Conservation (phyloP, 768 basidiomycete genomes). For the Exsudoporus frostii region DNA sequence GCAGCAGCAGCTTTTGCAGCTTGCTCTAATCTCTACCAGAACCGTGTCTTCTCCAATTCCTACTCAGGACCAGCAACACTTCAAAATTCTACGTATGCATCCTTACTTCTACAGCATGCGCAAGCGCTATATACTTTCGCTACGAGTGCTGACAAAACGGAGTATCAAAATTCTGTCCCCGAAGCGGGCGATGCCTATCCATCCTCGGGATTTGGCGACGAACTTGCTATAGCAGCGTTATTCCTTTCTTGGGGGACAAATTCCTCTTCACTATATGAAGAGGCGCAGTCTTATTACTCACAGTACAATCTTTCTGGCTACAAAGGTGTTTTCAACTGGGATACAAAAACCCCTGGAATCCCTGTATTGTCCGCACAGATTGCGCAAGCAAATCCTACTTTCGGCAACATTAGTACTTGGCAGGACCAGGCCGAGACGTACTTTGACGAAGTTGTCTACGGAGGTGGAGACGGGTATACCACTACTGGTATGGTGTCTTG, state of each 20-base stretch:
- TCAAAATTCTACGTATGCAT: constrained; percentile 69
- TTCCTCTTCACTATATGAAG: constrained; percentile 52
- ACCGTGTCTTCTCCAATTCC: constrained; percentile 50
- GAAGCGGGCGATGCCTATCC: constrained; percentile 60
- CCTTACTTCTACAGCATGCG: constrained; percentile 69
- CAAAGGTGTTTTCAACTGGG: constrained; percentile 83
- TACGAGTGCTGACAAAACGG: constrained; percentile 55
- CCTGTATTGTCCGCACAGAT: constrained; percentile 76
- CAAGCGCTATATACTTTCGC: constrained; percentile 74
- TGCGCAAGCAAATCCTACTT: constrained; percentile 49
- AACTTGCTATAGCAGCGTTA: constrained; percentile 71
- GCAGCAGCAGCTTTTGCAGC: constrained; percentile 86
- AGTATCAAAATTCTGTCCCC: constrained; percentile 72
- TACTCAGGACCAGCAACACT: constrained; percentile 64
- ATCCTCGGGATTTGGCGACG: constrained; percentile 71
- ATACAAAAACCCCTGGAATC: constrained; percentile 73
- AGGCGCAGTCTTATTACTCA: constrained; percentile 61
- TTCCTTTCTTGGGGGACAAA: constrained; percentile 73
- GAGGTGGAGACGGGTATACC: constrained; percentile 48
- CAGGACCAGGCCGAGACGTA: constrained; percentile 66
- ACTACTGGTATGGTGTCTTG: constrained; percentile 52
- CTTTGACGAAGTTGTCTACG: constrained; percentile 68
- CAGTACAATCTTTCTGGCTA: constrained; percentile 51
- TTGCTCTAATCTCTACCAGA: constrained; percentile 77
- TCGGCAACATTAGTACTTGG: constrained; percentile 68